phyloP scores from a whole-genome alignment of 2,329 filamentous ascomycete genomes.

The Trichophyton mentagrophytes region DNA sequence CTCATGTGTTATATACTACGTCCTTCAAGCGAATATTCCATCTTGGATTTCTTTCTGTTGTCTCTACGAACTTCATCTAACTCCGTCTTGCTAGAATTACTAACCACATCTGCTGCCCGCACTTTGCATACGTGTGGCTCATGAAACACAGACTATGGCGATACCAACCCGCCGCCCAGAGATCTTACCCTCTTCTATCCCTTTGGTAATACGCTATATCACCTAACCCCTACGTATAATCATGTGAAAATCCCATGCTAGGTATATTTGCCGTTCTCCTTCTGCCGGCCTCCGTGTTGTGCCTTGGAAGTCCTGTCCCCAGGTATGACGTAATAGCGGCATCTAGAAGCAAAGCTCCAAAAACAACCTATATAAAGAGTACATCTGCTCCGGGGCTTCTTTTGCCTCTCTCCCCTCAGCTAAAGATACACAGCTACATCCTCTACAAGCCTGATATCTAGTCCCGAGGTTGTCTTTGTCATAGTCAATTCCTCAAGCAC shows the following conservation, averaged over 20 bases:
- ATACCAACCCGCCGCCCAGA: background rate
- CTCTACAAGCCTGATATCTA: background rate
- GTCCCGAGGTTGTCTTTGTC: background rate
- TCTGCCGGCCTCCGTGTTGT: background rate
- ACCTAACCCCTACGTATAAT: background rate
- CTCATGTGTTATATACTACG: slow-evolving; percentile 4
- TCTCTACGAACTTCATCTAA: background rate
- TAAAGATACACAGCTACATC: background rate
- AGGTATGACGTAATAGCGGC: background rate
- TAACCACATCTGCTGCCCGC: background rate
- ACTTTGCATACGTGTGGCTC: background rate
- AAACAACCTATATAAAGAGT: background rate
- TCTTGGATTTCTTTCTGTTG: background rate
- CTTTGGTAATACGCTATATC: background rate
- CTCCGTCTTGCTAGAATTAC: background rate
- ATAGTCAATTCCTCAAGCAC: background rate
- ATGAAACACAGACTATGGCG: background rate
- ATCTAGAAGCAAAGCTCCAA: background rate
- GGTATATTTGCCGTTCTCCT: background rate
- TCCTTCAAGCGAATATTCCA: slow-evolving; percentile 3
- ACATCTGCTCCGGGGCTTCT: background rate
- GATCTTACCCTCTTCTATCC: background rate
- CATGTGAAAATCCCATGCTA: background rate
- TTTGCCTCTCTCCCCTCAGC: background rate
- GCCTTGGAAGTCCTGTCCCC: background rate